Evolutionary conservation across 495 filamentous ascomycete species (phyloP), one percentile per base, ranked within the genome.

Genomic region (Xylaria acuta): DNA sequence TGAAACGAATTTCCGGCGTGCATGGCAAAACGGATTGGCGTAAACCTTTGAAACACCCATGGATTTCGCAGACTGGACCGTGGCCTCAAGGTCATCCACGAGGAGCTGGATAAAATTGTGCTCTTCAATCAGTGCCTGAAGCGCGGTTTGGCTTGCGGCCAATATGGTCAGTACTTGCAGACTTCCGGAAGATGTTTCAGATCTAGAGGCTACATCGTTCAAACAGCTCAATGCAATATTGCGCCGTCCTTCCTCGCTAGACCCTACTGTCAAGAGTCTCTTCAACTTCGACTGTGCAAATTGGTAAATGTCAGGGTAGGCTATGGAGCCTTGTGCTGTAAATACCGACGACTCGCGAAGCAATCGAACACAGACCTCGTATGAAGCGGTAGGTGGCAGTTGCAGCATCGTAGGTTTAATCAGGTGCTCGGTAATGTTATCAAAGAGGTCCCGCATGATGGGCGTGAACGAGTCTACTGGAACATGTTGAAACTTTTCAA

Each of bases 401-500:
- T 72, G 43, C 67, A 70, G 14, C 59, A 64, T 16, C 18, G 63
- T 56, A 62, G 77, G 80, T 20, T 64, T 73, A 27, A 71, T 62
- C 1, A 84, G 32, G 41, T 77, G 75, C 58, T 76, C 79, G 22
- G 82, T 79, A 2, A 87, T 71, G n/a, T 76, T 72, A n/a, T 82
- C 75, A 72, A 80, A 87, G 43, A 83, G 91, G 80, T 79, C 89
- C 78, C 70, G 80, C 74, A 85, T 92, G 80, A 77, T 89, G 85
- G 56, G 82, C 78, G 73, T 86, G 78, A 77, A 87, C 8, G 76
- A 71, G 20, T 85, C 84, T n/a, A 97, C 81, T 20, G 94, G 90
- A 36, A 97, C 81, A 12, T 89, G 86, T 43, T 88, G 79, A 43
- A 95, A 82, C 77, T 97, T 97, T 63, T 86, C 81, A 74, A 91